These are phyloP conservation scores for Ceratocystis albifundus DNA, from an alignment of 2,329 filamentous ascomycete genomes.

Conservation along the genomic window DNA sequence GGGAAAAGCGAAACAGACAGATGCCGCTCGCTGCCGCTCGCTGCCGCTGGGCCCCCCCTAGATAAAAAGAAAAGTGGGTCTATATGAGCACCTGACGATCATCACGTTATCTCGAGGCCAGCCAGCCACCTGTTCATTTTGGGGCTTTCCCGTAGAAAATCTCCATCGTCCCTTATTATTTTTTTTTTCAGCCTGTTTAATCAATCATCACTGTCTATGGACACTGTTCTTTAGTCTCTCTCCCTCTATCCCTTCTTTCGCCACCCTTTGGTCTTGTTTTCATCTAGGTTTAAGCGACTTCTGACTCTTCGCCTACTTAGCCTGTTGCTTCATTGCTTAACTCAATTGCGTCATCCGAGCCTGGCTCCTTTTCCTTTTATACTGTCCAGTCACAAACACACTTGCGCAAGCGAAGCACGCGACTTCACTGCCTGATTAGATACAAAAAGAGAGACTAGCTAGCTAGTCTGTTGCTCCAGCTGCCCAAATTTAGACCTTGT, in stretches of 20 bases:
- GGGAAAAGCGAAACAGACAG: too few relatives aligned
- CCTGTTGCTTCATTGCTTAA: slow-evolving; percentile 2
- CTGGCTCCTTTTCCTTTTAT: slow-evolving; percentile 19
- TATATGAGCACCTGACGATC: neutral
- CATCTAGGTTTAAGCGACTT: neutral
- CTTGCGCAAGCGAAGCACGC: slow-evolving; percentile 9
- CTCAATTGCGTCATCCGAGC: slow-evolving; percentile 22
- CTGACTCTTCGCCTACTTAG: neutral
- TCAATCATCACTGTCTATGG: too few relatives aligned
- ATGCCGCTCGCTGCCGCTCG: too few relatives aligned
- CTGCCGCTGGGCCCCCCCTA: too few relatives aligned
- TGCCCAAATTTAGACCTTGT: neutral
- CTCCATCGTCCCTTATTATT: neutral
- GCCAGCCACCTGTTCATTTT: slow-evolving; percentile 7
- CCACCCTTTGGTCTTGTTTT: neutral
- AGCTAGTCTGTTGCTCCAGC: too few relatives aligned
- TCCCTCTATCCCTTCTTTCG: neutral
- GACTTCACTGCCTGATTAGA: neutral
- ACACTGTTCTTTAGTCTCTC: neutral
- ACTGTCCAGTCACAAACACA: neutral
- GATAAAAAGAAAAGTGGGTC: too few relatives aligned
- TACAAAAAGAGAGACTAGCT: too few relatives aligned
- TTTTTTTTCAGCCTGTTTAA: neutral
- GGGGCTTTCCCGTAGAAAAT: neutral
- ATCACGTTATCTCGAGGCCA: neutral